A percentile compares a stretch with the other conserved stretches of the same genome.
Evolutionary conservation across 1,284 basidiomycete genomes (phyloP).

Genomic region (Trichosporon ovoides): DNA sequence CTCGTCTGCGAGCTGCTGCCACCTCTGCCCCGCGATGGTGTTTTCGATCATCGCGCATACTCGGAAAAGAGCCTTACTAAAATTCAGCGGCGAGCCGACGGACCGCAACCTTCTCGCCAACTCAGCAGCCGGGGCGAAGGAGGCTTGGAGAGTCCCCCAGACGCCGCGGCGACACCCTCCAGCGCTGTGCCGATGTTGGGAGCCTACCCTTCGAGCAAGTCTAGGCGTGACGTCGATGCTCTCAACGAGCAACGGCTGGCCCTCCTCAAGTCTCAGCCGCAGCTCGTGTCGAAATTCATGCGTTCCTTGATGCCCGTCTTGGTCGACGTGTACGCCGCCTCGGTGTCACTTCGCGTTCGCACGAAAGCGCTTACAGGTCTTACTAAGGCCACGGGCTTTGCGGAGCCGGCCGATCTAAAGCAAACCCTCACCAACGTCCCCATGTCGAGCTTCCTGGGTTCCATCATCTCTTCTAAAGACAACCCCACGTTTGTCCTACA

Average conservation of each 20-base stretch:
- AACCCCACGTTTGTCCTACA: conserved; percentile 76
- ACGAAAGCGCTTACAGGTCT: conserved; percentile 79
- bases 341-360: conserved; percentile 75
- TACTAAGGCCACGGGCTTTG: conserved; percentile 81
- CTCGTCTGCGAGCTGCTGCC: conserved; percentile 85
- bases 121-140: conserved; percentile 12
- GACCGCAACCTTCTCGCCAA: conserved; percentile 18
- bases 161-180: conserved; percentile 2
- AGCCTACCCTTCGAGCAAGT: conserved; percentile 19
- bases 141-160: conserved; percentile 23
- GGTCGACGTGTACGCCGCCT: conserved; percentile 91
- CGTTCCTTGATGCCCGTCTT: conserved; percentile 81
- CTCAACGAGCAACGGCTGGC: conserved; percentile 46
- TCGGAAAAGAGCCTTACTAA: conserved; percentile 71
- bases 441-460: conserved; percentile 84
- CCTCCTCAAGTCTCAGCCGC: conserved; percentile 66
- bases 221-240: conserved; percentile 42
- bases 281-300: conserved; percentile 76
- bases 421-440: conserved; percentile 72
- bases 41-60: conserved; percentile 85
- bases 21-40: conserved; percentile 78
- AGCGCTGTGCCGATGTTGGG: conserved; percentile 7
- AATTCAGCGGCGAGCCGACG: conserved; percentile 29
- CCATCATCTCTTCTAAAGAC: conserved; percentile 83
- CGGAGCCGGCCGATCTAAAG: conserved; percentile 69